A percentile compares a stretch with the other conserved stretches of the same genome.
phyloP scores from a whole-genome alignment of 768 basidiomycete species.

The Phylloporus rhodoxanthus region DNA sequence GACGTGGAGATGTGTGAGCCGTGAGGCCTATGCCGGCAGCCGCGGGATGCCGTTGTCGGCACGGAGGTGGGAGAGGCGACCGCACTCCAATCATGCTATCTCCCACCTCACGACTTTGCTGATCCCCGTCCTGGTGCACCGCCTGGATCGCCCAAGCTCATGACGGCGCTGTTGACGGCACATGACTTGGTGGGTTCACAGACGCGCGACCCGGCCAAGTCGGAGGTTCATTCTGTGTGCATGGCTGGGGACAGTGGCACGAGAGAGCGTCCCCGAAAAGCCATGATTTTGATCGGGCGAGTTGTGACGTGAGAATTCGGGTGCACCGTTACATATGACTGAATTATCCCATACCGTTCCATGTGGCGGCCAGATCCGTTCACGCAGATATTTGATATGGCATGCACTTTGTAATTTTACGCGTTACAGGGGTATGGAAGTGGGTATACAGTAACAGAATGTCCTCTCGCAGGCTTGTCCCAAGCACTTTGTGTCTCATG shows the following conservation, averaged over 20 bases:
- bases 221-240: conserved; percentile 19
- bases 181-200: conserved; percentile 21
- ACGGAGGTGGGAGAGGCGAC: conserved; percentile 17
- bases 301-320: neutral
- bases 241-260: conserved; percentile 45
- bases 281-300: too few relatives aligned
- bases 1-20: conserved; percentile 14
- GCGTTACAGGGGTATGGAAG: neutral
- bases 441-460: too few relatives aligned
- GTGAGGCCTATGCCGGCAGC: conserved; percentile 22
- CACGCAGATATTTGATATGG: too few relatives aligned
- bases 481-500: too few relatives aligned
- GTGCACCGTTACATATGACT: neutral
- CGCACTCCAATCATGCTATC: conserved; percentile 9
- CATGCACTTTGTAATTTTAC: neutral
- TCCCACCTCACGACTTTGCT: conserved; percentile 1
- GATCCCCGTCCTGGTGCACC: conserved; percentile 15
- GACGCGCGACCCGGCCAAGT: conserved; percentile 18
- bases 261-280: conserved; percentile 11
- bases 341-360: too few relatives aligned
- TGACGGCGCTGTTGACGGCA: conserved; percentile 29
- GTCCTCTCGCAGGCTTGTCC: too few relatives aligned
- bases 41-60: conserved; percentile 29
- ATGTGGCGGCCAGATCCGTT: neutral
- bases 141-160: conserved; percentile 23